phyloP scores from a whole-genome alignment of 1,139 yeast genomes.

The Candida sp. region DNA sequence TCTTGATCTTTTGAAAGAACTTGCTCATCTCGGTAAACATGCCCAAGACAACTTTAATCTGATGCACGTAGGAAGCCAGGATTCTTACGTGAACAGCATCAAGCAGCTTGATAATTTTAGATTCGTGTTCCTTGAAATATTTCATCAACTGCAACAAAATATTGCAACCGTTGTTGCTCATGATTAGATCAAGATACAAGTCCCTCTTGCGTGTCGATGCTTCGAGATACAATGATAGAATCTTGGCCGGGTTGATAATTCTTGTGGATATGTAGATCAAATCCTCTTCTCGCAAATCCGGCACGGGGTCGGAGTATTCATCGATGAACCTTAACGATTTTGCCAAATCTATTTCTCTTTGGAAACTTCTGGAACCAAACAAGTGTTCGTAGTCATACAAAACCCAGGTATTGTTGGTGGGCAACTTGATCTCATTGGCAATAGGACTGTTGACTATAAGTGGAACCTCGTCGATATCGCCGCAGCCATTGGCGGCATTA shows the following conservation, averaged over 20 bases:
- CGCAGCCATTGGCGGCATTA: neutral
- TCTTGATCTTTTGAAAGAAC: slow-evolving; percentile 13
- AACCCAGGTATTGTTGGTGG: slow-evolving; percentile 12
- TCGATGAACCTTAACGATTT: slow-evolving; percentile 14
- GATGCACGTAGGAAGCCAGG: slow-evolving; percentile 15
- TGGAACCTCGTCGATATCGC: slow-evolving; percentile 5
- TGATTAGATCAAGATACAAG: slow-evolving; percentile 16
- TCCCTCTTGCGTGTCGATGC: slow-evolving; percentile 2
- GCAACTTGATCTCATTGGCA: slow-evolving; percentile 4
- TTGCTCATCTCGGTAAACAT: slow-evolving; percentile 7
- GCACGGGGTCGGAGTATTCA: neutral
- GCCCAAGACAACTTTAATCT: slow-evolving; percentile 11
- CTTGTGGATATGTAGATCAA: slow-evolving; percentile 14
- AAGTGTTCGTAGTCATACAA: slow-evolving; percentile 15
- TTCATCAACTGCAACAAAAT: slow-evolving; percentile 15
- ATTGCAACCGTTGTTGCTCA: slow-evolving; percentile 16
- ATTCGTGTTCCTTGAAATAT: slow-evolving; percentile 9
- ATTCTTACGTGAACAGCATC: slow-evolving; percentile 11
- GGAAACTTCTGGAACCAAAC: slow-evolving; percentile 13
- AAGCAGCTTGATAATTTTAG: neutral
- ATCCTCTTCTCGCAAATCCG: slow-evolving; percentile 10
- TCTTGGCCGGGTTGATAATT: slow-evolving; percentile 14
- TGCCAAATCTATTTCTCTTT: slow-evolving; percentile 12
- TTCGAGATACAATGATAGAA: slow-evolving; percentile 9
- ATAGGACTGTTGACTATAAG: slow-evolving; percentile 8